Evolutionary conservation across 257 asterid species (phyloP), one percentile per base, ranked within the genome.

Genomic region (Fraxinus quadrangulata): DNA sequence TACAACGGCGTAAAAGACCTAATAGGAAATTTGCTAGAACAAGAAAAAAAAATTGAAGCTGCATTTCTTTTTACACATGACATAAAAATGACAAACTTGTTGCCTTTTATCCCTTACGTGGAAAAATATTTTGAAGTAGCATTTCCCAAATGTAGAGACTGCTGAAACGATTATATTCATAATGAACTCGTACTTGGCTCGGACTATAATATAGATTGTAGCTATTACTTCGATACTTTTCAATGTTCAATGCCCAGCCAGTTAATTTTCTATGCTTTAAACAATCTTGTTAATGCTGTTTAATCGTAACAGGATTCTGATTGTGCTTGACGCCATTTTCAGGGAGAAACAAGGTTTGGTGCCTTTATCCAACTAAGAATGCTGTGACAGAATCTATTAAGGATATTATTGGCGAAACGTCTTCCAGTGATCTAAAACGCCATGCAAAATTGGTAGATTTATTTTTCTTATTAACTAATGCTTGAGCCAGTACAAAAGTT

Each of bases 281-380:
- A n/a, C 77, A 65, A 47, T 28, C 21, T 42, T 71, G 33, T 26
- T 42, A 59, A 21, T 70, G 45, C 31, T 67, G 1, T 9, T 39
- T 45, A 72, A 13, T 67, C 21, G 21, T 28, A 54, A 23, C 33
- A 47, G 67, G 34, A 77, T 16, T 75, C 77, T 80, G 74, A 77
- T 70, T 77, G 71, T 70, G 67, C 30, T 72, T 78, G 42, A 71
- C 77, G 40, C 84, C 28, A 39, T 86, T 84, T 83, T 75, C 97
- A 96, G 99, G 99, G 72, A 83, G 89, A 82, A 83, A 89, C 81
- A 87, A 78, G 69, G 92, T 96, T 81, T 91, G 96, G 92, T 96
- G 98, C 82, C 97, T 96, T 77, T 96, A 92, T 85, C 96, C 97
- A 73, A 90, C 83, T 85, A 93, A 88, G 85, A 90, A 88, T 73